Base-by-base conservation (phyloP, 495 filamentous ascomycete species). In the Penicillium roqueforti region DNA sequence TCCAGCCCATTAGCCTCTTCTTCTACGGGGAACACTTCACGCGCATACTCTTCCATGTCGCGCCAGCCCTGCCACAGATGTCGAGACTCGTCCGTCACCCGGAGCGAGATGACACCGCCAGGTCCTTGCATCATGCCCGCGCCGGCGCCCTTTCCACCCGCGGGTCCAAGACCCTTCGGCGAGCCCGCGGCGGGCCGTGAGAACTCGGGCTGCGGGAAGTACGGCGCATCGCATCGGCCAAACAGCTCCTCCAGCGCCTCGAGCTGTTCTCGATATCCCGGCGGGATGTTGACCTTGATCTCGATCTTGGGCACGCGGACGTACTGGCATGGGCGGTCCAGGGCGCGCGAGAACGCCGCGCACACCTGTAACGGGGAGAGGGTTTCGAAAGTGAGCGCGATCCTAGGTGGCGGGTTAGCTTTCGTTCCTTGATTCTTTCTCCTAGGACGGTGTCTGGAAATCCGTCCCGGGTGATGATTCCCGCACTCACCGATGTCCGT, bases 11-110 rank as follows among this genome's bases (percentile, higher is more conserved):
- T 97, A 3, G 90, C 87, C 54, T 88, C 84, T 73, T 98, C 93
- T 69, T 98, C 93, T 3, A 96, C 76, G 0, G 91, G 91, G 62
- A 97, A 98, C 0, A 95, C 91, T 62, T 98, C 93, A 19, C 89
- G 80, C 25, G 92, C 93, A 69, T 97, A 98, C 68, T 97, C 93
- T 62, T 97, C 91, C 66, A 98, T 81, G 34, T 91, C 87, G 36
- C 93, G 79, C 65, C 87, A 88, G 5, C 92, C 93, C 61, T 95
- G 87, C 93, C 93, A 97, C 39, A 97, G 70, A 55, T 85, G 78
- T 51, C 89, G 72, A 8, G 91, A 86, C 49, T 89, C 82, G 26
- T 81, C 76, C 4, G 91, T 88, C 71, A 87, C 78, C 60, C 83
- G 59, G 43, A 68, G 68, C 39, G 73, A 76, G 20, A 76, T 65